Conservation (phyloP, 208 protist species). For the Acanthamoeba quina region DNA sequence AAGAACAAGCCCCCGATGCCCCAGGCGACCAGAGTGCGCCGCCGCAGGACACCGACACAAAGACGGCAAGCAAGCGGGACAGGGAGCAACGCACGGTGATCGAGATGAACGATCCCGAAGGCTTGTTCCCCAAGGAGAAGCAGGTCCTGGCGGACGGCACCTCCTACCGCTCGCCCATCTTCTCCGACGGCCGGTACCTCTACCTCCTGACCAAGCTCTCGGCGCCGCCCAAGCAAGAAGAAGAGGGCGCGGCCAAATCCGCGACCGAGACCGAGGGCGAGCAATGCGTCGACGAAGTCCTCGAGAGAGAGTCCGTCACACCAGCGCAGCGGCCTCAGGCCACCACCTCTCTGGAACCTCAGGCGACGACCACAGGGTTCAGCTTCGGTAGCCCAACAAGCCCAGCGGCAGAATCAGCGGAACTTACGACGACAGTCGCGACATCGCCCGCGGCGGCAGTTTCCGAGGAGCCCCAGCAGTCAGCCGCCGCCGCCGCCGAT, state of each 20-base stretch:
- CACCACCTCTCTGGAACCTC: background rate
- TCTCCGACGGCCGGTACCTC: conserved; percentile 70
- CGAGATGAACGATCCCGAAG: conserved; percentile 19
- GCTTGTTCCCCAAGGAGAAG: background rate
- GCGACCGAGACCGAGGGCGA: background rate
- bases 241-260: background rate
- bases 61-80: background rate
- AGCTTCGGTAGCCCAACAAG: background rate
- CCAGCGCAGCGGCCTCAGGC: too few species aligned
- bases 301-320: background rate
- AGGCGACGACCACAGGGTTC: background rate
- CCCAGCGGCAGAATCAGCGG: too few species aligned
- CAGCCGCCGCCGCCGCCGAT: too few species aligned
- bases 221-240: background rate
- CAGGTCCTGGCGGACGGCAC: background rate
- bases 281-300: background rate
- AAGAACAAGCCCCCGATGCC: too few species aligned
- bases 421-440: too few species aligned
- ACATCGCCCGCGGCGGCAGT: too few species aligned
- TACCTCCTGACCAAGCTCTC: conserved; percentile 62
- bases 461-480: too few species aligned
- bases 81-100: background rate
- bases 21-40: too few species aligned
- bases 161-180: conserved; percentile 52
- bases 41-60: background rate